phyloP scores from a whole-genome alignment of 371 early-diverging fungal genomes.

The Batkoa obscura region DNA sequence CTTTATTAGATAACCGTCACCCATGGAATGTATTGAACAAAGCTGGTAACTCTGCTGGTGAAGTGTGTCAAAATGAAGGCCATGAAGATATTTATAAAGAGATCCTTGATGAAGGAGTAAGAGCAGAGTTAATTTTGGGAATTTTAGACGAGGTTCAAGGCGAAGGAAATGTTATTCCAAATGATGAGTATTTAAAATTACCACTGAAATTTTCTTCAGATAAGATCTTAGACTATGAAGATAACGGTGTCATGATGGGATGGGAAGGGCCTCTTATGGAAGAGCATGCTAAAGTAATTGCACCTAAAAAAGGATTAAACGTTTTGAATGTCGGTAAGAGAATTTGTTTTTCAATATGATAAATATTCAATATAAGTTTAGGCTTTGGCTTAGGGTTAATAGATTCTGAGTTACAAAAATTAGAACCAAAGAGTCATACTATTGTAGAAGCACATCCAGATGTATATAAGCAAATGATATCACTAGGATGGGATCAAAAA shows the following conservation, averaged over 20 bases:
- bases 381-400: slow-evolving; percentile 91
- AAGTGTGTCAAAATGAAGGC: slow-evolving; percentile 35
- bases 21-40: slow-evolving; percentile 54
- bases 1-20: slow-evolving; percentile 31
- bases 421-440: slow-evolving; percentile 48
- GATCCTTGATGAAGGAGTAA: slow-evolving; percentile 63
- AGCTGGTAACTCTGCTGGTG: slow-evolving; percentile 42
- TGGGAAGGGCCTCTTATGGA: slow-evolving; percentile 93
- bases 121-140: slow-evolving; percentile 54
- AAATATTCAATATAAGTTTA: slow-evolving; percentile 42
- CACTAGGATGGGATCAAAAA: slow-evolving; percentile 67
- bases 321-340: slow-evolving; percentile 33
- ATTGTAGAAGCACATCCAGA: slow-evolving; percentile 96
- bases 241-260: slow-evolving; percentile 94
- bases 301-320: slow-evolving; percentile 34
- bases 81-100: slow-evolving; percentile 36
- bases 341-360: slow-evolving; percentile 45
- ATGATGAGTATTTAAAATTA: slow-evolving; percentile 54
- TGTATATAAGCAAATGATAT: slow-evolving; percentile 73
- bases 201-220: slow-evolving; percentile 52
- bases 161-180: slow-evolving; percentile 24
- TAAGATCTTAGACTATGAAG: slow-evolving; percentile 60
- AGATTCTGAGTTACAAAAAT: slow-evolving; percentile 59
- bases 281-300: slow-evolving; percentile 64
- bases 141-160: slow-evolving; percentile 17